Percentiles rank a stretch among this genome's conserved stretches.
These are phyloP conservation scores for Lentinus polychrous DNA, from an alignment of 1,284 basidiomycete species.

Conservation along the genomic window DNA sequence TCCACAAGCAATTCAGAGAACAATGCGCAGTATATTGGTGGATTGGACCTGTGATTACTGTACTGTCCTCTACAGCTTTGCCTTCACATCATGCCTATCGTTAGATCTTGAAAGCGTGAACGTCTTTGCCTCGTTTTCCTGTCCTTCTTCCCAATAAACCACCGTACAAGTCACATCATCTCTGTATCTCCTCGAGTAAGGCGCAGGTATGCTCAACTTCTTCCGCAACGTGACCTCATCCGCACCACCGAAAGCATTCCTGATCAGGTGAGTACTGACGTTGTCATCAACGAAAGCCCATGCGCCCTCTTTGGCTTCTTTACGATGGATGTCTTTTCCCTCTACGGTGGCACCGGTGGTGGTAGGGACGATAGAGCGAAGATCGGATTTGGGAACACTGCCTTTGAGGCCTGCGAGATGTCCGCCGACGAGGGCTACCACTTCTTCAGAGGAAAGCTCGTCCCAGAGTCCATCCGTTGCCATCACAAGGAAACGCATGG, in stretches of 20 bases:
- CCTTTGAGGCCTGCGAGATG: constrained; percentile 73
- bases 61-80: constrained; percentile 29
- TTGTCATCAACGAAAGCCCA: constrained; percentile 89
- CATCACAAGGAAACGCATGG: constrained; percentile 56
- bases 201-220: constrained; percentile 82
- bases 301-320: constrained; percentile 33
- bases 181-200: constrained; percentile 70
- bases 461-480: constrained; percentile 85
- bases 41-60: constrained; percentile 18
- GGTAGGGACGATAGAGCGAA: constrained; percentile 50
- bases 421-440: constrained; percentile 84
- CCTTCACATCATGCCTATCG: constrained; percentile 22
- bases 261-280: constrained; percentile 84
- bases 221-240: constrained; percentile 62
- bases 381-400: constrained; percentile 47
- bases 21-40: too few relatives aligned
- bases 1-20: too few relatives aligned
- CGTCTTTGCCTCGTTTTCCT: constrained; percentile 29
- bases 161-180: constrained; percentile 93
- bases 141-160: constrained; percentile 72
- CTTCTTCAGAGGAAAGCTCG: constrained; percentile 89
- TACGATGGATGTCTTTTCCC: constrained; percentile 49
- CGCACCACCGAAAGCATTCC: constrained; percentile 91
- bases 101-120: constrained; percentile 6
- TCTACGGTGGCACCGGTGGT: constrained; percentile 52